Conservation (phyloP, 768 basidiomycete species). For the Austroboletus eburneus region DNA sequence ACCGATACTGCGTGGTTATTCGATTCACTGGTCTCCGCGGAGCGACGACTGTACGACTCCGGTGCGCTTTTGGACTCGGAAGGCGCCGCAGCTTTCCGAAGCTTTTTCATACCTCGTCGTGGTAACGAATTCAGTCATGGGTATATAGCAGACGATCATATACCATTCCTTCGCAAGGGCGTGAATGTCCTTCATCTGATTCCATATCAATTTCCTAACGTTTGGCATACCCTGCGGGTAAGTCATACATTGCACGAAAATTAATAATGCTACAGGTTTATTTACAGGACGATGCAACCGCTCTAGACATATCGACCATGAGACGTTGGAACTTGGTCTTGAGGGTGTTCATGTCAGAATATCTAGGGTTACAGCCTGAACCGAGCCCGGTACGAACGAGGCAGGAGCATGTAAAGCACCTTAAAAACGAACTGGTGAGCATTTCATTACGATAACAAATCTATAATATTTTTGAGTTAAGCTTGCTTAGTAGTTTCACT, state of each 20-base stretch:
- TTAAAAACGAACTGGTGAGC: constrained; percentile 48
- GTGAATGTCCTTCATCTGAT: constrained; percentile 91
- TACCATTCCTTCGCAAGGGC: constrained; percentile 80
- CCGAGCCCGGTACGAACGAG: constrained; percentile 28
- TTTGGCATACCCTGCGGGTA: constrained; percentile 84
- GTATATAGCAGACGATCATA: constrained; percentile 87
- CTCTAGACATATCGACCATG: constrained; percentile 80
- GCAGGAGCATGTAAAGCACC: constrained; percentile 32
- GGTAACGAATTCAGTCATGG: constrained; percentile 39
- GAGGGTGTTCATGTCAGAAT: constrained; percentile 86
- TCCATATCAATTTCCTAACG: constrained; percentile 78
- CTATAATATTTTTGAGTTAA: constrained; percentile 1
- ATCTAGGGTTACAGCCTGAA: constrained; percentile 65
- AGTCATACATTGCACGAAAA: constrained; percentile 19
- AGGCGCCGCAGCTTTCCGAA: constrained; percentile 42
- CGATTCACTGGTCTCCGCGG: constrained; percentile 68
- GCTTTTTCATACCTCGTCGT: constrained; percentile 62
- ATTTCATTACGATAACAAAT: neutral
- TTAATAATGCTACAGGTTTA: neutral
- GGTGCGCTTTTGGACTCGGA: constrained; percentile 55
- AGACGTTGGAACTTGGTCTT: constrained; percentile 86
- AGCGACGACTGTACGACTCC: constrained; percentile 61
- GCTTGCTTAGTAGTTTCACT: constrained; percentile 17
- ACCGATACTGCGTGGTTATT: constrained; percentile 92
- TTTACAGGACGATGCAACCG: constrained; percentile 81